Evolutionary conservation across 768 basidiomycete species (phyloP), one percentile per base, ranked within the genome.

Genomic region (Aureoboletus auriporus): DNA sequence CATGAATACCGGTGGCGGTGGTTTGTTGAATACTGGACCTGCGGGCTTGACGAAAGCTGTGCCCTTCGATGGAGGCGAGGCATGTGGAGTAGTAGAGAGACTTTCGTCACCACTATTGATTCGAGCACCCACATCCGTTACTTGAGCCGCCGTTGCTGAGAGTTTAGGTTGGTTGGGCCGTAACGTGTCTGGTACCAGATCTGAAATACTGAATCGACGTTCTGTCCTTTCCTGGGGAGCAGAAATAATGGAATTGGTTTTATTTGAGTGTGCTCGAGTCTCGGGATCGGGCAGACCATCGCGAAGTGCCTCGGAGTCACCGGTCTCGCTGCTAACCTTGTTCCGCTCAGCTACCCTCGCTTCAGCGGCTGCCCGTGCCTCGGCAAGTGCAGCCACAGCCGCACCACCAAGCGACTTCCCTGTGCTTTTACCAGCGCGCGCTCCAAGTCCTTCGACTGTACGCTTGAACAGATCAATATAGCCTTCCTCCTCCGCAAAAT

Each of bases 391-490:
- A 29, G 60, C 72, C 7, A 73, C 78, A 3, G 61, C 58, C 5
- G 76, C 78, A 37, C 67, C 69, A 42, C 83, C 83, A 8, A 85
- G 60, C 33, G 86, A 85, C 58, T 82, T 87, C 44, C 77, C 75
- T 61, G 74, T 70, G 43, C 76, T 75, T 59, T 81, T 87, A 28
- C 76, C 76, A 39, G 73, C 59, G 5, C 77, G 78, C 14, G 79
- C 72, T 14, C 84, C 83, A 27, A 85, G 70, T 13, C 75, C 83
- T 61, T 86, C 82, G 0, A 89, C 79, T 1, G 82, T 87, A 59
- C 78, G 82, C 69, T 86, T 90, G 42, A 91, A 72, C 14, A 76
- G 71, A 56, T 80, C 78, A 37, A 90, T 73, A 53, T 85, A 76
- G 17, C 76, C 84, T 28, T 78, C 64, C 5, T 65, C 56, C 14